These are phyloP conservation scores for Geotrichum siamense DNA, from an alignment of 1,139 yeast genomes.

Conservation along the genomic window DNA sequence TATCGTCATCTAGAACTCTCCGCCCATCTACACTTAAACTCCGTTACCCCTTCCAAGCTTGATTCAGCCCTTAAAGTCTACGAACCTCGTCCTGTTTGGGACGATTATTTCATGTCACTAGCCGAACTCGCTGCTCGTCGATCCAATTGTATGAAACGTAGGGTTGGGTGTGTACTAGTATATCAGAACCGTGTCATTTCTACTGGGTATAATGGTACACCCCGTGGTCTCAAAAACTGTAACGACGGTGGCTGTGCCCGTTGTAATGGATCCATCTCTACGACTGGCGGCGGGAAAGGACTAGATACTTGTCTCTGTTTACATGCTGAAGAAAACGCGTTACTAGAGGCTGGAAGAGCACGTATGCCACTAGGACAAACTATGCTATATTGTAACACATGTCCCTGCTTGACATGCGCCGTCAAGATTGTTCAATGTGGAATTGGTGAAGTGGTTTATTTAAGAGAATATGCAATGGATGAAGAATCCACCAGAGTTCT, in stretches of 20 bases:
- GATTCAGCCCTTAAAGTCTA: conserved; percentile 47
- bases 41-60: conserved; percentile 38
- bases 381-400: conserved; percentile 84
- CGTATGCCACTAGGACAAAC: conserved; percentile 53
- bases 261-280: conserved; percentile 43
- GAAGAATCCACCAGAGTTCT: conserved; percentile 60
- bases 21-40: conserved; percentile 32
- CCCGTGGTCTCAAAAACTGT: conserved; percentile 78
- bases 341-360: conserved; percentile 88
- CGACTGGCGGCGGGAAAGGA: conserved; percentile 51
- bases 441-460: conserved; percentile 84
- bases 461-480: conserved; percentile 92
- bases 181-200: conserved; percentile 82
- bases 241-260: conserved; percentile 92
- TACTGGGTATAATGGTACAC: conserved; percentile 97
- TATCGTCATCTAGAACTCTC: background rate
- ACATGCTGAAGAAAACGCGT: conserved; percentile 96
- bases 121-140: conserved; percentile 91
- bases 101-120: conserved; percentile 83
- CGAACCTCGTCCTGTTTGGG: conserved; percentile 91
- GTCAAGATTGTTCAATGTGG: conserved; percentile 94
- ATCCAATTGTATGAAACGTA: conserved; percentile 92
- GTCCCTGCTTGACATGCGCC: conserved; percentile 94
- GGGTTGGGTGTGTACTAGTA: conserved; percentile 94
- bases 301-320: conserved; percentile 82